Evolutionary conservation across 2,329 filamentous ascomycete species (phyloP), one percentile per base, ranked within the genome.

Genomic region (Fusarium sulawesiense): DNA sequence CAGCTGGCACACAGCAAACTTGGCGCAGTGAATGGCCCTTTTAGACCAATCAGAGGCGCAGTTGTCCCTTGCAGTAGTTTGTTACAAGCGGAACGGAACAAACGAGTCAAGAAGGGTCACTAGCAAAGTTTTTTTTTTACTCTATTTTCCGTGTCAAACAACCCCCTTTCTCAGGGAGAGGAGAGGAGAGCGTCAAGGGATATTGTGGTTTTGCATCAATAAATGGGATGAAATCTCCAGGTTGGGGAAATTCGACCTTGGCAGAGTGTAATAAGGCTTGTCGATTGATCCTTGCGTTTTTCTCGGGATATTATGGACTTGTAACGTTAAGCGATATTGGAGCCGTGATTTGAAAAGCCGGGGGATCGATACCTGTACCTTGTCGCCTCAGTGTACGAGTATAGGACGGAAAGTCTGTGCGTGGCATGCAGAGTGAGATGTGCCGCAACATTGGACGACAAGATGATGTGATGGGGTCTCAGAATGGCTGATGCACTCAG

Each of bases 261-360:
- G 34, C 30, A 16, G 30, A 14, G 13, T 16, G 30, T 32, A 32
- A 16, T 32, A 32, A 32, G 30, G 30, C 34, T 37, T 37, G 34
- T 37, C 18, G 21, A 40, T 9, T 42, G 25, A 60, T 56, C 66
- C 66, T 41, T 70, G 66, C 21, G 32, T 53, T 37, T 42, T 37
- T 18, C 23, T 46, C 40, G 51, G 61, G 40, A 63, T 58, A 53
- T 67, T 70, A 69, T 68, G 61, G 54, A 55, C 48, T 25, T 42
- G 47, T 48, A 58, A 49, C 63, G 59, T 58, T 68, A 70, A 67
- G 51, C 54, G 68, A 69, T 58, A 69, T 69, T 69, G 50, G 66
- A 57, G 60, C 55, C 37, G 63, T 56, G 51, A 61, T 60, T 66
- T 30, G 42, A 67, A 41, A 60, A 58, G 50, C 56, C 18, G 56